phyloP scores from a whole-genome alignment of 306 rosid species.

The Prunus salicina region DNA sequence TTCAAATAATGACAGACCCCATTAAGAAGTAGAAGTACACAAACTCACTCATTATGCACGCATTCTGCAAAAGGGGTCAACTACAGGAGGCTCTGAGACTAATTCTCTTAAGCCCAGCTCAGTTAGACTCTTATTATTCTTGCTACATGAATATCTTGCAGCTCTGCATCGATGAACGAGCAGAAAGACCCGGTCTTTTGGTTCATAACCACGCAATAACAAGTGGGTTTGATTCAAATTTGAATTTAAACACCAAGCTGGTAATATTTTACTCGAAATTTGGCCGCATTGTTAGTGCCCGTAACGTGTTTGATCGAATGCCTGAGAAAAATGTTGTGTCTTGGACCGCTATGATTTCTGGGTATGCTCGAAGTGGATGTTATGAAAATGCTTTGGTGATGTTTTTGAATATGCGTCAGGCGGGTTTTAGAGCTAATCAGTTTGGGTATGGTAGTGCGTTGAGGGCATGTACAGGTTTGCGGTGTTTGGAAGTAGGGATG shows the following conservation, averaged over 20 bases:
- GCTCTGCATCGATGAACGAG: constrained; percentile 18
- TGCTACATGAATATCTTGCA: constrained; percentile 24
- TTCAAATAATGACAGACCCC: not conserved
- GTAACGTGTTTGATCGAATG: constrained; percentile 28
- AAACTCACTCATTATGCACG: constrained; percentile 5
- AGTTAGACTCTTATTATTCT: constrained; percentile 2
- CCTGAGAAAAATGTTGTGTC: constrained; percentile 27
- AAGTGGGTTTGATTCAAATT: constrained; percentile 29
- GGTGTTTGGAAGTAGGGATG: constrained; percentile 21
- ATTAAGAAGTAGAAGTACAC: not conserved
- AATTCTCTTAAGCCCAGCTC: not conserved
- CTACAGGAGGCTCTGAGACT: not conserved
- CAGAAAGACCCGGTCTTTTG: constrained; percentile 26
- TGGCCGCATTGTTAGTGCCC: constrained; percentile 18
- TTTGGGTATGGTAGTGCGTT: constrained; percentile 30
- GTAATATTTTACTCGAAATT: constrained; percentile 6
- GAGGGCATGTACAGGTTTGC: constrained; percentile 31
- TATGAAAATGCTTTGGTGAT: constrained; percentile 22
- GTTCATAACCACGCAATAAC: constrained; percentile 22
- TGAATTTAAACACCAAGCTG: constrained; percentile 24
- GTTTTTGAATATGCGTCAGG: constrained; percentile 23
- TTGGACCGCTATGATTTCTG: constrained; percentile 38
- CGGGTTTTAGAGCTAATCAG: constrained; percentile 30
- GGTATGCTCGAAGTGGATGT: constrained; percentile 26
- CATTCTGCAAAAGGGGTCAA: not conserved